Conservation (phyloP, 306 rosid genomes). For the Mimosa bimucronata region DNA sequence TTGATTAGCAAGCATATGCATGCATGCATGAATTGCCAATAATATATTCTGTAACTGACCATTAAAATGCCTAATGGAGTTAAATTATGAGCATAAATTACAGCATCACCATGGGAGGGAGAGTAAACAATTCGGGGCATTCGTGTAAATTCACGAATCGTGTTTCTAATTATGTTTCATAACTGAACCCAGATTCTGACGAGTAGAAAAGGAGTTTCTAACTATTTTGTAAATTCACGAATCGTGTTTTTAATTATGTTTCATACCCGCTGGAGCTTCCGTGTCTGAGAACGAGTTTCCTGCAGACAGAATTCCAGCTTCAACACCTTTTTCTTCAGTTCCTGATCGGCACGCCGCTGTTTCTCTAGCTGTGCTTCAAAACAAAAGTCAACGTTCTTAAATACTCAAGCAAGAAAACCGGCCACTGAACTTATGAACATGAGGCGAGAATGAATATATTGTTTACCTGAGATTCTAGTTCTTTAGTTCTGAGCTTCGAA, state of each 20-base stretch:
- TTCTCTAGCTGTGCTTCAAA: constrained; percentile 77
- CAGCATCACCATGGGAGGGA: background rate
- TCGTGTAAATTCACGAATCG: constrained; percentile 3
- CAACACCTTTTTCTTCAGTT: constrained; percentile 88
- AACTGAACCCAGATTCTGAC: constrained; percentile 19
- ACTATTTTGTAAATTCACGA: background rate
- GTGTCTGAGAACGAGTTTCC: constrained; percentile 89
- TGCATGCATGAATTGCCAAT: background rate
- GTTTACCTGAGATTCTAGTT: constrained; percentile 86
- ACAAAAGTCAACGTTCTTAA: constrained; percentile 29
- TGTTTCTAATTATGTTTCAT: background rate
- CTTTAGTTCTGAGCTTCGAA: constrained; percentile 93
- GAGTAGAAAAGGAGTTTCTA: too few species aligned
- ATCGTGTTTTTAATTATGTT: constrained; percentile 1
- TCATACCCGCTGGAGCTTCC: constrained; percentile 94
- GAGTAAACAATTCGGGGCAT: background rate
- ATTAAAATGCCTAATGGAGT: background rate
- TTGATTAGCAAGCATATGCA: background rate
- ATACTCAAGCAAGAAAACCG: constrained; percentile 24
- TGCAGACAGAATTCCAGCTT: constrained; percentile 93
- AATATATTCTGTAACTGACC: background rate
- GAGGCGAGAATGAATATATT: background rate
- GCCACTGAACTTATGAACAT: constrained; percentile 7
- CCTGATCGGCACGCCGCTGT: constrained; percentile 91
- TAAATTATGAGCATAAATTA: constrained; percentile 3